phyloP scores from a whole-genome alignment of 352 stramenopile species.

The Pythium sukuiense region DNA sequence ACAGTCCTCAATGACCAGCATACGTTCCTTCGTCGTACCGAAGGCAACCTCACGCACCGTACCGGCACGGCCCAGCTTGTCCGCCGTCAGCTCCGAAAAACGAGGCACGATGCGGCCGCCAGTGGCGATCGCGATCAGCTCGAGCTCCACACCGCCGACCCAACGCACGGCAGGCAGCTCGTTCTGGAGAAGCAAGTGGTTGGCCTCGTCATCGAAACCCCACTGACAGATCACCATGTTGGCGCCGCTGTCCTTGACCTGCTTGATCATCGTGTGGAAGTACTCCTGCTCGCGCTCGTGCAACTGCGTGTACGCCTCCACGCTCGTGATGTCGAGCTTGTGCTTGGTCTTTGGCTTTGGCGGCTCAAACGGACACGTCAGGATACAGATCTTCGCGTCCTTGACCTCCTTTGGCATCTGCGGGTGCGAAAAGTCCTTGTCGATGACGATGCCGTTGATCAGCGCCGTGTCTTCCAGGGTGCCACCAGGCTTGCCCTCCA shows the following conservation, averaged over 20 bases:
- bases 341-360: slow-evolving; percentile 99
- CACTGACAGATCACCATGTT: slow-evolving; percentile 99
- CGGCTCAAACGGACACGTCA: slow-evolving; percentile 99
- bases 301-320: slow-evolving; percentile 97
- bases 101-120: slow-evolving; percentile 98
- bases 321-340: slow-evolving; percentile 99
- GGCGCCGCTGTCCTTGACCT: slow-evolving; percentile 98
- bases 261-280: slow-evolving; percentile 99
- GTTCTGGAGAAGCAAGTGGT: slow-evolving; percentile 98
- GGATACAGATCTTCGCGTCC: slow-evolving; percentile 98
- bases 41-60: slow-evolving; percentile 97
- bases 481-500: slow-evolving; percentile 98
- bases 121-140: slow-evolving; percentile 99
- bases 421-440: slow-evolving; percentile 99
- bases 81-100: slow-evolving; percentile 95
- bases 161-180: slow-evolving; percentile 97
- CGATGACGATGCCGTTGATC: slow-evolving; percentile 98
- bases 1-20: slow-evolving; percentile 99
- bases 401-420: slow-evolving; percentile 98
- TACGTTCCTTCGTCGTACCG: slow-evolving; percentile 97
- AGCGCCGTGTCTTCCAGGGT: slow-evolving; percentile 97
- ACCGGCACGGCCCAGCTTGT: slow-evolving; percentile 96
- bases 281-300: slow-evolving; percentile 98
- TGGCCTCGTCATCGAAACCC: slow-evolving; percentile 99
- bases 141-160: slow-evolving; percentile 99